These are phyloP conservation scores for Podochytrium sp. DNA, from an alignment of 192 early-diverging fungal genomes.

Conservation along the genomic window DNA sequence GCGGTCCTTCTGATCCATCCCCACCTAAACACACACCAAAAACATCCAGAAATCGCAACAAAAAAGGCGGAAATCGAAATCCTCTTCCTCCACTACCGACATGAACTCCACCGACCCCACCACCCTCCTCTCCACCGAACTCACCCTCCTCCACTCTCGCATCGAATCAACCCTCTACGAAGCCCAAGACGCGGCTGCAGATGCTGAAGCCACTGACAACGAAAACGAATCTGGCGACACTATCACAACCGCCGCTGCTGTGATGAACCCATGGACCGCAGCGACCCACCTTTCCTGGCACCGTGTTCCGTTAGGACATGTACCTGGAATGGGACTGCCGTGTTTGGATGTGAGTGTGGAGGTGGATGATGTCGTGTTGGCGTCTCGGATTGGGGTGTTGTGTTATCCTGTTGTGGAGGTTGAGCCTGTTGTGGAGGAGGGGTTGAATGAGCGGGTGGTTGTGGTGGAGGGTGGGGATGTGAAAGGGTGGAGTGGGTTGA, in stretches of 20 bases:
- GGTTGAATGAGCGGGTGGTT: background rate
- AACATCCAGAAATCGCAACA: background rate
- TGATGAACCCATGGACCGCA: background rate
- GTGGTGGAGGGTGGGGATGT: background rate
- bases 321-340: slow-evolving; percentile 25
- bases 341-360: slow-evolving; percentile 4
- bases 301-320: slow-evolving; percentile 18
- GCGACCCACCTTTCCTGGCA: slow-evolving; percentile 10
- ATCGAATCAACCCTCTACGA: background rate
- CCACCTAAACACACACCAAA: too few relatives aligned
- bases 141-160: background rate
- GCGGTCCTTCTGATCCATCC: too few relatives aligned
- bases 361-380: slow-evolving; percentile 4
- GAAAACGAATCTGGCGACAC: background rate
- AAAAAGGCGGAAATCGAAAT: background rate
- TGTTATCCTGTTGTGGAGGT: background rate
- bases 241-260: background rate
- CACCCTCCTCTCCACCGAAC: background rate
- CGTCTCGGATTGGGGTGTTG: background rate
- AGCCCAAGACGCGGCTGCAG: background rate
- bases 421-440: background rate
- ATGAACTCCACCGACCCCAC: too few relatives aligned
- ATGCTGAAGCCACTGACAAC: background rate
- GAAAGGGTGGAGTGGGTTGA: background rate
- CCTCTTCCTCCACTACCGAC: background rate